phyloP scores from a whole-genome alignment of 169 alveolate species.

The Babesia sp. region DNA sequence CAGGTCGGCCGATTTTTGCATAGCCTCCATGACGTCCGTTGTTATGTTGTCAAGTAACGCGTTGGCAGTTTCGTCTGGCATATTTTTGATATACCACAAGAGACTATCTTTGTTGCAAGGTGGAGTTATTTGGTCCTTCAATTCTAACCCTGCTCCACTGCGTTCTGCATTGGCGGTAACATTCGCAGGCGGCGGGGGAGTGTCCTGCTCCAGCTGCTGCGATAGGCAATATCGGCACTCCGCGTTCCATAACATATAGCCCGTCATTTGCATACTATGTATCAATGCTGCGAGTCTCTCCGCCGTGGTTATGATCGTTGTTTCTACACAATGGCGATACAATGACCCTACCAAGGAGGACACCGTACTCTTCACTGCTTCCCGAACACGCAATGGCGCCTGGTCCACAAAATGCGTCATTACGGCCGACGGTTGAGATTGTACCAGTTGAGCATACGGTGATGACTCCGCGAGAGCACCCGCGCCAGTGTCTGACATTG shows the following conservation, averaged over 20 bases:
- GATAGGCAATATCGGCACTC: slow-evolving; percentile 76
- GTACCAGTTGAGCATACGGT: slow-evolving; percentile 51
- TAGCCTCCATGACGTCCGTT: slow-evolving; percentile 77
- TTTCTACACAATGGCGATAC: slow-evolving; percentile 76
- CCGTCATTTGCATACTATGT: slow-evolving; percentile 76
- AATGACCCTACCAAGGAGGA: slow-evolving; percentile 75
- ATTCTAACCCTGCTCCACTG: neutral
- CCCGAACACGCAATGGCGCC: slow-evolving; percentile 77
- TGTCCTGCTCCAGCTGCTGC: slow-evolving; percentile 41
- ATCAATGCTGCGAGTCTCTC: slow-evolving; percentile 74
- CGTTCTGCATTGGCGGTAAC: neutral
- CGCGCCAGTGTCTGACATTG: neutral
- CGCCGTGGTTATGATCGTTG: slow-evolving; percentile 78
- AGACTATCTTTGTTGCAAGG: slow-evolving; percentile 62
- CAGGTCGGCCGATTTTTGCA: slow-evolving; percentile 69
- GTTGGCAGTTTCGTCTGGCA: slow-evolving; percentile 74
- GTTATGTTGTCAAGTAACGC: slow-evolving; percentile 75
- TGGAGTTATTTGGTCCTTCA: slow-evolving; percentile 3
- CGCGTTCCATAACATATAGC: slow-evolving; percentile 82
- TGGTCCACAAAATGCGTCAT: slow-evolving; percentile 66
- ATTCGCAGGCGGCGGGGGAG: neutral
- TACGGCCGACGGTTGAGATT: slow-evolving; percentile 70
- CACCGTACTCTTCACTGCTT: slow-evolving; percentile 81
- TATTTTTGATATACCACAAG: slow-evolving; percentile 68
- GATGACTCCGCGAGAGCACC: slow-evolving; percentile 18